phyloP scores from a whole-genome alignment of 768 basidiomycete genomes.

The Amanita pseudoporphyria region DNA sequence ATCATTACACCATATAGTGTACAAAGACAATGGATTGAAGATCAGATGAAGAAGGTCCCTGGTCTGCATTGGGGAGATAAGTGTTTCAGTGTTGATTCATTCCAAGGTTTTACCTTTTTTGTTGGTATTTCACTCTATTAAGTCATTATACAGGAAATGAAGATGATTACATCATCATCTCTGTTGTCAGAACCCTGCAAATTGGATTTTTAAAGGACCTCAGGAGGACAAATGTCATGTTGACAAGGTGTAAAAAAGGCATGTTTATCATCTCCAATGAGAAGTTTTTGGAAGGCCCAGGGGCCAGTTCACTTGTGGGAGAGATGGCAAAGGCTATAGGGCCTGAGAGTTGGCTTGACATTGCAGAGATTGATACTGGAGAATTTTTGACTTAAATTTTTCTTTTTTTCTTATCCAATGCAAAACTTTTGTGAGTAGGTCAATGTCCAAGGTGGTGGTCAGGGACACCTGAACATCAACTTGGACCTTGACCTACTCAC shows the following conservation, averaged over 20 bases:
- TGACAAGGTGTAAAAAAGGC: conserved; percentile 66
- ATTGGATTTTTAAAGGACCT: conserved; percentile 61
- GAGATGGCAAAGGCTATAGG: conserved; percentile 28
- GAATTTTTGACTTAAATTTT: conserved; percentile 14
- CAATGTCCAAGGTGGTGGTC: background rate
- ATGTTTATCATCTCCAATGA: conserved; percentile 68
- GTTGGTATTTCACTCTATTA: background rate
- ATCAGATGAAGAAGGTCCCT: conserved; percentile 33
- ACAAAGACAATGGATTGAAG: conserved; percentile 54
- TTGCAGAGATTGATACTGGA: conserved; percentile 28
- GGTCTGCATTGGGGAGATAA: conserved; percentile 56
- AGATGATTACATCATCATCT: conserved; percentile 68
- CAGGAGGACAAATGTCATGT: conserved; percentile 81
- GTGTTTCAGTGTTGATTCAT: conserved; percentile 80
- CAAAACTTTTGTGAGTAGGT: conserved; percentile 4
- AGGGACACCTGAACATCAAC: background rate
- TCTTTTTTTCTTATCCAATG: conserved; percentile 1
- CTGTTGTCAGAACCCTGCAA: conserved; percentile 46
- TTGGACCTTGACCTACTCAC: conserved; percentile 4
- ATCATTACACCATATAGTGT: conserved; percentile 81
- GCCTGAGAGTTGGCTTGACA: conserved; percentile 27
- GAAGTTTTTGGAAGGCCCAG: conserved; percentile 47
- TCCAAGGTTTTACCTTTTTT: conserved; percentile 49
- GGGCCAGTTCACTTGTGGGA: conserved; percentile 36
- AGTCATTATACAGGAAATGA: conserved; percentile 55